Base-by-base conservation (phyloP, 331 rosid species). In the Quercus phellos region DNA sequence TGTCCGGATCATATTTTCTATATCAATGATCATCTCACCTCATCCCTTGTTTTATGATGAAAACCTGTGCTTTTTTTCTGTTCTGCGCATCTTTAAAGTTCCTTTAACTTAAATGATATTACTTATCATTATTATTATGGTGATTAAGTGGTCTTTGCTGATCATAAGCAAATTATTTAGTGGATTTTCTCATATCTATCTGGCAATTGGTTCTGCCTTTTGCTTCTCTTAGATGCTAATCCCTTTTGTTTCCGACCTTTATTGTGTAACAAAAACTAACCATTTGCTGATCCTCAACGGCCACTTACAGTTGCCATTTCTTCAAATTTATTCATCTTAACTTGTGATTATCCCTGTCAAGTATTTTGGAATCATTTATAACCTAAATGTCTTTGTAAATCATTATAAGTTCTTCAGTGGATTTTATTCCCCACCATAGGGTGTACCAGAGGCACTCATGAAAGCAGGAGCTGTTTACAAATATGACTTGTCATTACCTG, bases 391-490 rank as follows among this genome's bases (percentile, higher is more conserved):
- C 26, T 34, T 34, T 8, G n/a, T 18, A n/a, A 34, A 35, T 3
- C 38, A 14, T 11, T 74, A 16, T 56, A 50, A 83, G 19, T 51
- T 46, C 70, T 83, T 61, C 16, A 4, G 68, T 34, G 6, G 17
- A 69, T 19, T 42, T 59, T 76, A 32, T 58, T 59, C 56, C 34
- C 77, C 72, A 42, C 81, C 74, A 81, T 84, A 94, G 98, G 97
- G 99, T 72, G 51, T 94, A 75, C 12, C 99, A 54, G 99, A 94
- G 86, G 98, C 99, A 76, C 73, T 92, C 86, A 79, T 81, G 88
- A 90, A 85, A 84, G 94, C 92, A 70, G 99, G 98, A 81, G 96
- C 97, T 67, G 76, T 88, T 82, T 94, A 92, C 85, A 92, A 90
- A 74, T 94, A 94, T 77, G 99, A 92, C 86, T 78, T 94, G 77